A percentile compares a stretch with the other conserved stretches of the same genome.
These are phyloP conservation scores for Suillus paluster DNA, from an alignment of 768 basidiomycete genomes.

Conservation along the genomic window DNA sequence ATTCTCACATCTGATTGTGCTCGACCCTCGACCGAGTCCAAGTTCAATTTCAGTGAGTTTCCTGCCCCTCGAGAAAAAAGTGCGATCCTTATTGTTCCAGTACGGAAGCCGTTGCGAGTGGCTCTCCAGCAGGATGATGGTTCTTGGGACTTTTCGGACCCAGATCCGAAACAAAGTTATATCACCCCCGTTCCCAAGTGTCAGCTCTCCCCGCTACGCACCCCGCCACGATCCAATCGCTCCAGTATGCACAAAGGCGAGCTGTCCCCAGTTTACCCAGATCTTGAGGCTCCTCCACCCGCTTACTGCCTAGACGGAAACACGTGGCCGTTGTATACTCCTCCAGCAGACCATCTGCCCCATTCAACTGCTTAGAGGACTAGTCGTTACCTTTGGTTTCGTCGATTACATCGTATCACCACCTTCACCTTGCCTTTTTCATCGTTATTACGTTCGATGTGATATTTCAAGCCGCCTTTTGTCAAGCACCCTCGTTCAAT, in stretches of 20 bases:
- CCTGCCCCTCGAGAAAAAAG: background rate
- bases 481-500: background rate
- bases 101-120: slow-evolving; percentile 30
- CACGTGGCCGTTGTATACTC: slow-evolving; percentile 10
- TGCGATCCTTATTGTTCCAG: slow-evolving; percentile 10
- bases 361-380: background rate
- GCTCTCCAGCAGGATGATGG: slow-evolving; percentile 20
- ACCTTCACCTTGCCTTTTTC: background rate
- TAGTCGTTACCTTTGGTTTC: background rate
- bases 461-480: background rate
- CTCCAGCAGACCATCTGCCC: slow-evolving; percentile 1
- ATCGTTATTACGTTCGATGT: background rate
- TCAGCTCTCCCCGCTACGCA: slow-evolving; percentile 1
- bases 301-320: slow-evolving; percentile 25
- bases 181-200: slow-evolving; percentile 8
- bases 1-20: slow-evolving; percentile 13
- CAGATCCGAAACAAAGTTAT: slow-evolving; percentile 16
- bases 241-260: slow-evolving; percentile 30
- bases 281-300: slow-evolving; percentile 32
- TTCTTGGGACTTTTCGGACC: slow-evolving; percentile 38
- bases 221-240: slow-evolving; percentile 15
- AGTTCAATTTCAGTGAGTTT: slow-evolving; percentile 31
- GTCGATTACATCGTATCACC: background rate
- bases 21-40: slow-evolving; percentile 30
- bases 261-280: slow-evolving; percentile 3